phyloP scores from a whole-genome alignment of 1,139 yeast genomes.

The Scheffersomyces titani region DNA sequence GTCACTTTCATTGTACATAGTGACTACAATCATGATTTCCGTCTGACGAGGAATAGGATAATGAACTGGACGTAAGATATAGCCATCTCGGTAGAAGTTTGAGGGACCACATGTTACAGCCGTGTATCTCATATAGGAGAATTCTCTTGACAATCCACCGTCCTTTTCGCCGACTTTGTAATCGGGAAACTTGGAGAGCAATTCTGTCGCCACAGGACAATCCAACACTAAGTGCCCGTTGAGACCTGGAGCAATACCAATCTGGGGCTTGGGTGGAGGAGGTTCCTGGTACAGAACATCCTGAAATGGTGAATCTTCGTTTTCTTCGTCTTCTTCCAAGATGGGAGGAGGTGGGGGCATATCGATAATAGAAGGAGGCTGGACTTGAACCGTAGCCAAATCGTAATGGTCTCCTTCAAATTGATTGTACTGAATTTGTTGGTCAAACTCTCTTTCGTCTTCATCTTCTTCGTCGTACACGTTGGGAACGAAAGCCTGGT shows the following conservation, averaged over 20 bases:
- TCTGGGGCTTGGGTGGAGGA: constrained; percentile 35
- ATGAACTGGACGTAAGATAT: constrained; percentile 47
- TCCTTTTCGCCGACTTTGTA: constrained; percentile 34
- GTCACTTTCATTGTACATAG: constrained; percentile 54
- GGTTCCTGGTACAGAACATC: constrained; percentile 35
- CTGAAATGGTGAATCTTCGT: constrained; percentile 19
- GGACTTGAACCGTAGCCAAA: constrained; percentile 34
- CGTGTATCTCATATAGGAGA: constrained; percentile 51
- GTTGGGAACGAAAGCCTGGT: constrained; percentile 50
- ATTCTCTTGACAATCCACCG: constrained; percentile 48
- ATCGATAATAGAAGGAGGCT: constrained; percentile 14
- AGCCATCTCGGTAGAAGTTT: constrained; percentile 46
- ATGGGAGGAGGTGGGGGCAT: constrained; percentile 9
- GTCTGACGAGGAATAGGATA: constrained; percentile 48
- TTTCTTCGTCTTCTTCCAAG: constrained; percentile 3
- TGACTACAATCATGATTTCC: constrained; percentile 48
- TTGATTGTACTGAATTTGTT: constrained; percentile 39
- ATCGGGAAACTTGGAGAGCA: constrained; percentile 46
- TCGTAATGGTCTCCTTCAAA: constrained; percentile 49
- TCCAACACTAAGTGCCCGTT: constrained; percentile 53
- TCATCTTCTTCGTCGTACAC: constrained; percentile 46
- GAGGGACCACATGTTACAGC: constrained; percentile 55
- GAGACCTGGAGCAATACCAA: constrained; percentile 42
- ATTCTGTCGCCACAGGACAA: constrained; percentile 52
- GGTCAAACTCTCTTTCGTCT: constrained; percentile 45